Percentiles rank a stretch among this genome's conserved stretches.
These are phyloP conservation scores for Ajuga reptans DNA, from an alignment of 305 asterid species.

Conservation along the genomic window DNA sequence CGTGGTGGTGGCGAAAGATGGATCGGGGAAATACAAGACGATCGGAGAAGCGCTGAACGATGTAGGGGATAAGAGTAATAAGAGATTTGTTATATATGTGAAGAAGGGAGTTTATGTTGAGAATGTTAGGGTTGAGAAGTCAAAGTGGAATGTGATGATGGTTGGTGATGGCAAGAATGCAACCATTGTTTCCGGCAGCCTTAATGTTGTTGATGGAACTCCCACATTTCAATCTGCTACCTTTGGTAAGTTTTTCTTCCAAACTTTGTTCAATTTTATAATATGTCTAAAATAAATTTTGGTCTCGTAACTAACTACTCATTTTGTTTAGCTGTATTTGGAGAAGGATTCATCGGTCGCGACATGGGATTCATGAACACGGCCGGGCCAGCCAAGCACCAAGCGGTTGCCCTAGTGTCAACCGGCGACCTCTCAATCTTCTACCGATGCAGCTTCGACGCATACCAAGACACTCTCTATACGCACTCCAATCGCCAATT, in stretches of 20 bases:
- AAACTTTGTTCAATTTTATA: background rate
- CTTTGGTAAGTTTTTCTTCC: slow-evolving; percentile 14
- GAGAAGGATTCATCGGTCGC: slow-evolving; percentile 30
- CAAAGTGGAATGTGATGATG: slow-evolving; percentile 29
- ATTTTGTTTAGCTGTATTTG: slow-evolving; percentile 18
- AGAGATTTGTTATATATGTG: slow-evolving; percentile 26
- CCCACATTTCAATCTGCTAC: slow-evolving; percentile 27
- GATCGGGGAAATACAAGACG: slow-evolving; percentile 20
- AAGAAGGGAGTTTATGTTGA: slow-evolving; percentile 26
- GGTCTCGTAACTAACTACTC: too few species aligned
- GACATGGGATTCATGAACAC: slow-evolving; percentile 32
- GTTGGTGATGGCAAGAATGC: slow-evolving; percentile 28
- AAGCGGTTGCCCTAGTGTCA: slow-evolving; percentile 27
- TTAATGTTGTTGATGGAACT: slow-evolving; percentile 18
- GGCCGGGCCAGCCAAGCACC: slow-evolving; percentile 25
- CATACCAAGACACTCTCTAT: slow-evolving; percentile 29
- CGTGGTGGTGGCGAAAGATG: slow-evolving; percentile 28
- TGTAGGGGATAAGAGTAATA: slow-evolving; percentile 18
- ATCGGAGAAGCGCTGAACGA: slow-evolving; percentile 21
- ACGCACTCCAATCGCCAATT: slow-evolving; percentile 24
- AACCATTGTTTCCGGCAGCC: slow-evolving; percentile 22
- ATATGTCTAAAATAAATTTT: too few species aligned
- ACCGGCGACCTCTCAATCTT: slow-evolving; percentile 25
- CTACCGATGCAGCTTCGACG: slow-evolving; percentile 28
- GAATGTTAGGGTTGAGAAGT: slow-evolving; percentile 24